phyloP scores from a whole-genome alignment of 2,329 filamentous ascomycete species.

The Epichloe gansuensis region DNA sequence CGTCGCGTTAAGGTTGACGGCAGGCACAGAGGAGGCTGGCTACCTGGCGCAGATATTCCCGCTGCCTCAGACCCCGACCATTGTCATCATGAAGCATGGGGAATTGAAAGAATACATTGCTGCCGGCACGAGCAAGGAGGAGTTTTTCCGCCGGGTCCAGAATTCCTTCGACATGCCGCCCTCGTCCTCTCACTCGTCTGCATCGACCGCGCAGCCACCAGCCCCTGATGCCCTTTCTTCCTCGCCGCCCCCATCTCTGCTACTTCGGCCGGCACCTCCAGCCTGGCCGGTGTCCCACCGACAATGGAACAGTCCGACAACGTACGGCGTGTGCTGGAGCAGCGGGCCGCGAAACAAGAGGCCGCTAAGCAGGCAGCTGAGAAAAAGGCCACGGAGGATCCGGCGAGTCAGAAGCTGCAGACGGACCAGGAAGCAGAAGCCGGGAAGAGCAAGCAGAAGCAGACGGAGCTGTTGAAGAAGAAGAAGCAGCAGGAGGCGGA shows the following conservation, averaged over 20 bases:
- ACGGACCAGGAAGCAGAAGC: slow-evolving; percentile 29
- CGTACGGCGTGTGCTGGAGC: slow-evolving; percentile 31
- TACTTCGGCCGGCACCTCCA: slow-evolving; percentile 7
- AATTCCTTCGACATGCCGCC: slow-evolving; percentile 19
- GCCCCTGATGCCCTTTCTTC: neutral
- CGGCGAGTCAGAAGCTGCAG: slow-evolving; percentile 34
- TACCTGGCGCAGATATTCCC: slow-evolving; percentile 77
- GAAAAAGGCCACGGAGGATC: slow-evolving; percentile 37
- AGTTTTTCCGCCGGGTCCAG: slow-evolving; percentile 43
- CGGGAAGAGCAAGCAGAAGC: slow-evolving; percentile 25
- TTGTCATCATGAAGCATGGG: slow-evolving; percentile 71
- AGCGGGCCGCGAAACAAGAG: slow-evolving; percentile 35
- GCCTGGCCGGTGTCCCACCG: slow-evolving; percentile 10
- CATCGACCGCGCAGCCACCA: slow-evolving; percentile 8
- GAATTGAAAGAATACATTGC: slow-evolving; percentile 67
- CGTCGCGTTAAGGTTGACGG: slow-evolving; percentile 56
- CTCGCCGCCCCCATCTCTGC: slow-evolving; percentile 1
- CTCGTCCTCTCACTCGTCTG: slow-evolving; percentile 6
- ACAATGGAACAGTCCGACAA: slow-evolving; percentile 20
- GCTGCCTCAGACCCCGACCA: slow-evolving; percentile 61
- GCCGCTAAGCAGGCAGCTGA: slow-evolving; percentile 31
- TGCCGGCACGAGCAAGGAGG: slow-evolving; percentile 48
- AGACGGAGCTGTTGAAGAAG: slow-evolving; percentile 46
- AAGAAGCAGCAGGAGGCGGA: slow-evolving; percentile 53
- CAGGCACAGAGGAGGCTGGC: slow-evolving; percentile 67